Evolutionary conservation across 78 protist genomes (phyloP).

Genomic region (Polysphondylium violaceum): DNA sequence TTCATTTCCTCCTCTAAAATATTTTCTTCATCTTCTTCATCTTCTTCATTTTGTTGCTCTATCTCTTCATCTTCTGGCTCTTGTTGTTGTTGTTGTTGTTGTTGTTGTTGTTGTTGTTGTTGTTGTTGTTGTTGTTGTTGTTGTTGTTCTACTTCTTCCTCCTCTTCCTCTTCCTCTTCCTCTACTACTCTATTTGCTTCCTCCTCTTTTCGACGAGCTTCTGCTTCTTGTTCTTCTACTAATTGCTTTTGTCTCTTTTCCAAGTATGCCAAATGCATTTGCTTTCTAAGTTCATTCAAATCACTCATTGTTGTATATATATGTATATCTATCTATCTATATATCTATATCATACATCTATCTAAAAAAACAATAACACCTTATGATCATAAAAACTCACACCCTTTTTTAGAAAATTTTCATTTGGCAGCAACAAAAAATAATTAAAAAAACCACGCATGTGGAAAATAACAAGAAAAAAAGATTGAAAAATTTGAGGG

Average conservation of each 20-base stretch:
- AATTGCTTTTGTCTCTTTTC: conserved; percentile 1
- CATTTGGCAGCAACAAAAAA: no score
- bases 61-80: background rate
- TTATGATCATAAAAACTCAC: no score
- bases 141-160: background rate
- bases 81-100: background rate
- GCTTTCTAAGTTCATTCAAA: conserved; percentile 29
- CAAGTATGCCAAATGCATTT: conserved; percentile 29
- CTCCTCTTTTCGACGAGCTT: no score
- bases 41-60: background rate
- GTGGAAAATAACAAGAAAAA: no score
- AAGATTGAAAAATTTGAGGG: no score
- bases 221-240: no score
- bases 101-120: background rate
- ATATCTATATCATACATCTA: no score
- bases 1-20: background rate
- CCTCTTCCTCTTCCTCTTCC: conserved; percentile 18
- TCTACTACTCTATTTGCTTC: no score
- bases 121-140: background rate
- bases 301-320: conserved; percentile 38
- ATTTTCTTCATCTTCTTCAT: background rate
- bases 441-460: no score
- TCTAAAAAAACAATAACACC: no score
- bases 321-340: no score
- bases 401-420: no score